Evolutionary conservation across 306 rosid genomes (phyloP).

Genomic region (Castanopsis chinensis): DNA sequence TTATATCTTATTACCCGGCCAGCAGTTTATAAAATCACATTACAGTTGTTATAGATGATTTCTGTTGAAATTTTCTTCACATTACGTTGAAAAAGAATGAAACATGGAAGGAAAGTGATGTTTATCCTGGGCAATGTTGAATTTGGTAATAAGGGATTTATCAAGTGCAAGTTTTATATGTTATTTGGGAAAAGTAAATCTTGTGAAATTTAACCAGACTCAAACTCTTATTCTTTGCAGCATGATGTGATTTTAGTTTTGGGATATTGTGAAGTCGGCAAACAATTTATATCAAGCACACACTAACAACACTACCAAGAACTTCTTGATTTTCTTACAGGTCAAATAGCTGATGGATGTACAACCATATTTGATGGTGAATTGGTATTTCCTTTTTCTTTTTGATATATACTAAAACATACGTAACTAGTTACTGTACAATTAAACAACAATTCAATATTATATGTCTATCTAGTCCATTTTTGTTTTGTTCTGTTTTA

Average conservation of each 20-base stretch:
- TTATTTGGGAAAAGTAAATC: neutral
- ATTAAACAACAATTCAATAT: neutral
- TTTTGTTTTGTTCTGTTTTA: neutral
- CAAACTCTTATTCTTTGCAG: neutral
- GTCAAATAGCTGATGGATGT: conserved; percentile 95
- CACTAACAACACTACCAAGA: neutral
- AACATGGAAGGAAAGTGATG: too few relatives aligned
- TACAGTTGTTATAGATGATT: neutral
- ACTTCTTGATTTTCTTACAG: conserved; percentile 28
- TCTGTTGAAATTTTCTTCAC: neutral
- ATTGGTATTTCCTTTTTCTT: conserved; percentile 50
- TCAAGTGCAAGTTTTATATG: neutral
- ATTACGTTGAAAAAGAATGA: neutral
- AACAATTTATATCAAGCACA: neutral
- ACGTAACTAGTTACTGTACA: neutral
- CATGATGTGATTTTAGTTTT: neutral
- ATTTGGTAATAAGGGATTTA: neutral
- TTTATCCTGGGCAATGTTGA: too few relatives aligned
- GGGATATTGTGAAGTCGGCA: neutral
- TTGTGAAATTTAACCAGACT: neutral
- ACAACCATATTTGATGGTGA: conserved; percentile 82
- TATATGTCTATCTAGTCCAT: neutral
- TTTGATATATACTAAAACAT: neutral
- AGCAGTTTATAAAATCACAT: neutral
- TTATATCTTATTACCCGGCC: conserved; percentile 1